Conservation (phyloP, 2,329 filamentous ascomycete species). For the Talaromyces sp. region DNA sequence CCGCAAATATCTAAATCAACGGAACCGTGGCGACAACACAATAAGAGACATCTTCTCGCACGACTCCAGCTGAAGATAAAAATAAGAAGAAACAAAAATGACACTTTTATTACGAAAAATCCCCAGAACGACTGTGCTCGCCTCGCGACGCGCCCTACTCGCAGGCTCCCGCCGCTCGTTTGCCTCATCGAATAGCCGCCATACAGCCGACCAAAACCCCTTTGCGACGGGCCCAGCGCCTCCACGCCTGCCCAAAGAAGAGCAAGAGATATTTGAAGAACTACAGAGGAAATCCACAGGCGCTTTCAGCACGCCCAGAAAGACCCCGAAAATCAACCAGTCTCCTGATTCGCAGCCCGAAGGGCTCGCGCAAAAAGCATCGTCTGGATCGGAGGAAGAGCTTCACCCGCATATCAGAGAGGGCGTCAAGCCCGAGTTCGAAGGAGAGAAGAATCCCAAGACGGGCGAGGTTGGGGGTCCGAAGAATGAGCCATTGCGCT, state of each 20-base stretch:
- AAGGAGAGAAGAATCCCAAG: constrained; percentile 84
- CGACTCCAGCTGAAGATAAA: not conserved
- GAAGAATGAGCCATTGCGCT: constrained; percentile 92
- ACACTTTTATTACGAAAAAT: not conserved
- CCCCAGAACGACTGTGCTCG: not conserved
- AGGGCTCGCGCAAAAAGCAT: constrained; percentile 3
- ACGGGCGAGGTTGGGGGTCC: constrained; percentile 95
- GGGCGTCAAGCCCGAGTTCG: constrained; percentile 84
- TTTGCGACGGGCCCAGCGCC: constrained; percentile 58
- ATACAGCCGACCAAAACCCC: constrained; percentile 22
- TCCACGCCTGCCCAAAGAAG: constrained; percentile 77
- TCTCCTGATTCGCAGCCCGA: constrained; percentile 33
- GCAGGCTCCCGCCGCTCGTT: constrained; percentile 13
- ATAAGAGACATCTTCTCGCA: not conserved
- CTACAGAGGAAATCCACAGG: constrained; percentile 74
- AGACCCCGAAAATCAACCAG: constrained; percentile 45
- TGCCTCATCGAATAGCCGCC: constrained; percentile 21
- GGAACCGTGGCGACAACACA: not conserved
- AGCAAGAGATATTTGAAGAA: constrained; percentile 85
- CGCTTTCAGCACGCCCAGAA: constrained; percentile 63
- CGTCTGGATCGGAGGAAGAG: constrained; percentile 26
- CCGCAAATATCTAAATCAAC: not conserved
- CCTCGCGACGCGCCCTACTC: not conserved
- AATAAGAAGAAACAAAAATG: not conserved
- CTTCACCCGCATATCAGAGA: constrained; percentile 65